Percentiles rank a stretch among this genome's conserved stretches.
phyloP scores from a whole-genome alignment of 1,284 basidiomycete species.

The Leccinum huronense region DNA sequence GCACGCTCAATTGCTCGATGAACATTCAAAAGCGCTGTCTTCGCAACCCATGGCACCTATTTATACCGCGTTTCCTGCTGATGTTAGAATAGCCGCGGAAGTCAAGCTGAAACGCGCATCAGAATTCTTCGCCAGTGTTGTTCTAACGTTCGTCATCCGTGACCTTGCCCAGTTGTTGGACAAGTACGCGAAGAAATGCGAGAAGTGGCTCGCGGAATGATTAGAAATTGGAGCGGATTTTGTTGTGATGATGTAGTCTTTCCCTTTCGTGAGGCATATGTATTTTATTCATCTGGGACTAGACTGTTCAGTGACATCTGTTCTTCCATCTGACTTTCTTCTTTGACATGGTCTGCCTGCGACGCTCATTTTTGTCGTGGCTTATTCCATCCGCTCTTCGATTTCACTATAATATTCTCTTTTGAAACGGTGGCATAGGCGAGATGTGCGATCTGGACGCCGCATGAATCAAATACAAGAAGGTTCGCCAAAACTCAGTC shows the following conservation, averaged over 20 bases:
- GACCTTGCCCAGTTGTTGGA: slow-evolving; percentile 84
- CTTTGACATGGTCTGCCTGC: slow-evolving; percentile 17
- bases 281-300: slow-evolving; percentile 44
- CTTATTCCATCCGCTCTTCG: slow-evolving; percentile 19
- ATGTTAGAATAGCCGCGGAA: slow-evolving; percentile 67
- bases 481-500: slow-evolving; percentile 2
- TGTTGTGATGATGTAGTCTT: slow-evolving; percentile 32
- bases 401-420: slow-evolving; percentile 26
- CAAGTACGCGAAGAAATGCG: slow-evolving; percentile 88
- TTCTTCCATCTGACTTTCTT: slow-evolving; percentile 26
- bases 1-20: slow-evolving; percentile 79
- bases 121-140: slow-evolving; percentile 88
- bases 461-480: slow-evolving; percentile 11
- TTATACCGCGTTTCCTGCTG: slow-evolving; percentile 68
- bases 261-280: slow-evolving; percentile 34
- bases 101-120: slow-evolving; percentile 74
- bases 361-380: slow-evolving; percentile 15
- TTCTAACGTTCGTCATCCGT: slow-evolving; percentile 89
- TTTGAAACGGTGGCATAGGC: slow-evolving; percentile 20
- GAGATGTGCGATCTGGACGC: slow-evolving; percentile 5
- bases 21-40: slow-evolving; percentile 77
- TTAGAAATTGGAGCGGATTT: slow-evolving; percentile 27
- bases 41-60: slow-evolving; percentile 61
- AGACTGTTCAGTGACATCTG: slow-evolving; percentile 34
- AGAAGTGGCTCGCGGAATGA: slow-evolving; percentile 82